A percentile compares a stretch with the other conserved stretches of the same genome.
Evolutionary conservation across 106 monocot genomes (phyloP).

Genomic region (Dendrobium chrysotoxum): DNA sequence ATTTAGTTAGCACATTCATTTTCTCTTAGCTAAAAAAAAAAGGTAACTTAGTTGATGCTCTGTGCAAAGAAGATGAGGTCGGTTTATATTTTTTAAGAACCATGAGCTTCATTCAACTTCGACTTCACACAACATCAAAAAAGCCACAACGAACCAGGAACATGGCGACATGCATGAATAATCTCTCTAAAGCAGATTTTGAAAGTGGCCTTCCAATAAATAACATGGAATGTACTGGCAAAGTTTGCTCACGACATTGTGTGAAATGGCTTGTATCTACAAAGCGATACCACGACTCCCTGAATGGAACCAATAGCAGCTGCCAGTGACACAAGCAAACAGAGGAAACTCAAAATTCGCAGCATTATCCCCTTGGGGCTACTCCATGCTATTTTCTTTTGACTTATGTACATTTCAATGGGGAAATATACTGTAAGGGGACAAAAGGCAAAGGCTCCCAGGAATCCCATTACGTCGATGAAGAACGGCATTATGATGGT

Average conservation of each 20-base stretch:
- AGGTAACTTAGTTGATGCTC: too few relatives aligned
- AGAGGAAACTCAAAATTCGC: slow-evolving; percentile 38
- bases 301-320: slow-evolving; percentile 47
- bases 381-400: slow-evolving; percentile 13
- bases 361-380: slow-evolving; percentile 29
- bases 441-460: slow-evolving; percentile 66
- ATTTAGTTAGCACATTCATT: too few relatives aligned
- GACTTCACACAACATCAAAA: background rate
- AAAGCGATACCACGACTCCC: slow-evolving; percentile 30
- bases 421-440: slow-evolving; percentile 66
- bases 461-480: slow-evolving; percentile 49
- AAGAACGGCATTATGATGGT: slow-evolving; percentile 69
- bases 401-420: slow-evolving; percentile 50
- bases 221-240: background rate
- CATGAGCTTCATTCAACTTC: background rate
- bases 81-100: too few relatives aligned
- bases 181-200: background rate
- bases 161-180: background rate
- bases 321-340: slow-evolving; percentile 42
- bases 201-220: background rate
- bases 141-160: background rate
- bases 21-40: too few relatives aligned
- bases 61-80: too few relatives aligned
- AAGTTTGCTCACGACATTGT: slow-evolving; percentile 18
- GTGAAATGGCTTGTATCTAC: slow-evolving; percentile 38